A percentile compares a stretch with the other conserved stretches of the same genome.
Evolutionary conservation across 192 early-diverging fungal species (phyloP).

Genomic region (Podila epicladia): DNA sequence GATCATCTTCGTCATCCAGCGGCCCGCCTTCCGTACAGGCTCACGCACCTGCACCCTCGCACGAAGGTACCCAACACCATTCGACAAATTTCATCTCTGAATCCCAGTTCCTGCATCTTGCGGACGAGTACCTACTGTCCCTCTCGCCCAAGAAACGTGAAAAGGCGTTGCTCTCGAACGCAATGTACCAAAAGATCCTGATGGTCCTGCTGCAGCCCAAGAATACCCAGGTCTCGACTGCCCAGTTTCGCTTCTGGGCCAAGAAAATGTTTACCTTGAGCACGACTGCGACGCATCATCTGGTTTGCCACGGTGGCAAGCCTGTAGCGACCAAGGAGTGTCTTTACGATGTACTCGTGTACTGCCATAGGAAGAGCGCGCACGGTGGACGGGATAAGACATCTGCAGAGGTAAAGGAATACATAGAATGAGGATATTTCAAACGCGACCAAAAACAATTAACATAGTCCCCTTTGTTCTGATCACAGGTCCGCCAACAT

Average conservation of each 20-base stretch:
- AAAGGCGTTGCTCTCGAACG: conserved; percentile 59
- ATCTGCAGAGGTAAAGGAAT: conserved; percentile 55
- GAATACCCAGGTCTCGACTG: conserved; percentile 62
- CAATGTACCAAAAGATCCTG: conserved; percentile 59
- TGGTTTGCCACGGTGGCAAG: conserved; percentile 61
- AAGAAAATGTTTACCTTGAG: conserved; percentile 65
- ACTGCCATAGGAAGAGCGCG: conserved; percentile 59
- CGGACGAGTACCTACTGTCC: conserved; percentile 56
- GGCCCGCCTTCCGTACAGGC: background rate
- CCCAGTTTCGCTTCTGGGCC: conserved; percentile 66
- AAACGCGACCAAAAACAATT: background rate
- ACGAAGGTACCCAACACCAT: background rate
- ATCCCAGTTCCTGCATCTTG: conserved; percentile 54
- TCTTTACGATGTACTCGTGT: conserved; percentile 58
- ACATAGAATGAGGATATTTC: background rate
- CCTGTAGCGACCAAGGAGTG: conserved; percentile 62
- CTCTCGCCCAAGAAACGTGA: conserved; percentile 62
- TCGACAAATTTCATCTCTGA: conserved; percentile 54
- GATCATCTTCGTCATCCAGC: background rate
- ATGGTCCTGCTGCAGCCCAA: conserved; percentile 60
- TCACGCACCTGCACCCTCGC: background rate
- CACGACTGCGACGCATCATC: conserved; percentile 36
- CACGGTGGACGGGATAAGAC: conserved; percentile 66
- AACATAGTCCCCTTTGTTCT: too few relatives aligned
- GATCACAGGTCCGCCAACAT: conserved; percentile 50